A percentile compares a stretch with the other conserved stretches of the same genome.
phyloP scores from a whole-genome alignment of 352 stramenopile species.

The Phytophthora colocasiae region DNA sequence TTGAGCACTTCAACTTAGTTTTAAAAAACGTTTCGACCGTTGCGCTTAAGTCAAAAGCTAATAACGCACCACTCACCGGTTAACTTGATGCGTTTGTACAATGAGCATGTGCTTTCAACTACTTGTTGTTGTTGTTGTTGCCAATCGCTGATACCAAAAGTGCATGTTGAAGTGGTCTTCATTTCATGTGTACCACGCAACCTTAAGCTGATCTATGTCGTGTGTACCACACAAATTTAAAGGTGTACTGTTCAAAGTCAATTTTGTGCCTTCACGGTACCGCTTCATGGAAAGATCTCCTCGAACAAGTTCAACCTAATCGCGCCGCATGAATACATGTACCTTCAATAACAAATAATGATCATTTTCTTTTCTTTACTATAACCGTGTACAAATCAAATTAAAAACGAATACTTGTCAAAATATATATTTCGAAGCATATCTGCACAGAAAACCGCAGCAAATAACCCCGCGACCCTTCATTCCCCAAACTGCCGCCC shows the following conservation, averaged over 20 bases:
- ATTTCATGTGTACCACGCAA: too few relatives aligned
- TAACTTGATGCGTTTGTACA: conserved; percentile 1
- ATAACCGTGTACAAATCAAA: too few relatives aligned
- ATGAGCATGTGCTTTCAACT: not conserved
- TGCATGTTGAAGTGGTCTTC: conserved; percentile 7
- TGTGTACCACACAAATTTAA: conserved; percentile 19
- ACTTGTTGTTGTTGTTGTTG: too few relatives aligned
- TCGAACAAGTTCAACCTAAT: conserved; percentile 2
- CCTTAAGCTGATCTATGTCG: not conserved
- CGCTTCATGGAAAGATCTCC: conserved; percentile 27
- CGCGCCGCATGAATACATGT: not conserved
- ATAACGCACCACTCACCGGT: not conserved
- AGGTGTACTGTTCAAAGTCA: conserved; percentile 10
- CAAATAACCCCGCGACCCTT: conserved; percentile 23
- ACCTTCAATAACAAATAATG: conserved; percentile 1
- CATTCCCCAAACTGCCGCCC: conserved; percentile 23
- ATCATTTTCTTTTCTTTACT: not conserved
- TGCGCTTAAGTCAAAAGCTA: not conserved
- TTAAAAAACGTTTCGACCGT: not conserved
- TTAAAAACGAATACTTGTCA: not conserved
- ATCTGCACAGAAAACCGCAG: not conserved
- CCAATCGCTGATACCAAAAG: too few relatives aligned
- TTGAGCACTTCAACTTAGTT: too few relatives aligned
- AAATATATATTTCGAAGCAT: conserved; percentile 27
- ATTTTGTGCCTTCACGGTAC: conserved; percentile 10